phyloP scores from a whole-genome alignment of 129 eudicot species.

The Mikania micrantha region DNA sequence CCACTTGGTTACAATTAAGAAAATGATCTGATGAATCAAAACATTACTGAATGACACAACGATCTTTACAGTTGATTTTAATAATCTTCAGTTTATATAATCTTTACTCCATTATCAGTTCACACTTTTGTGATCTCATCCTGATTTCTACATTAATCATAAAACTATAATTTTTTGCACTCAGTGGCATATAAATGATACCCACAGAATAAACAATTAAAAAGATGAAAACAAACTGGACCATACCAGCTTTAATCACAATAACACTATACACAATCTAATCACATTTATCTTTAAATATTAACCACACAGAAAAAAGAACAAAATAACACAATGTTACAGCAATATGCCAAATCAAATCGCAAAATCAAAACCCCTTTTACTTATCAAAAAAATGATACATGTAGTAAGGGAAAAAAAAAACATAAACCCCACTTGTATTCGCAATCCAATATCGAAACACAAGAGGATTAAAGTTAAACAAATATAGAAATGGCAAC shows the following conservation, averaged over 20 bases:
- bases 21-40: not conserved
- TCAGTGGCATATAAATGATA: no score
- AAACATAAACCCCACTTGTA: conserved; percentile 8
- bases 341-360: conserved; percentile 8
- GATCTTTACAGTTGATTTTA: not conserved
- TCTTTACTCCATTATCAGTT: no score
- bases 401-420: not conserved
- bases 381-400: not conserved
- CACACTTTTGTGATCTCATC: conserved; percentile 1
- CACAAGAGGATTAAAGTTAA: not conserved
- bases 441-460: not conserved
- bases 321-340: conserved; percentile 8
- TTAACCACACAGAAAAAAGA: not conserved
- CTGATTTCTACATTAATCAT: conserved; percentile 2
- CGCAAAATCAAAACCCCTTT: not conserved
- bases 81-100: not conserved
- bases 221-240: not conserved
- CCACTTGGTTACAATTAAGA: not conserved
- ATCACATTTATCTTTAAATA: not conserved
- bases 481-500: not conserved
- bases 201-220: not conserved
- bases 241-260: not conserved
- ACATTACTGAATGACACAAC: not conserved
- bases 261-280: not conserved
- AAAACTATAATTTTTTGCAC: no score